A percentile compares a stretch with the other conserved stretches of the same genome.
These are phyloP conservation scores for Gossypium schwendimanii DNA, from an alignment of 441 rosid species.

Conservation along the genomic window DNA sequence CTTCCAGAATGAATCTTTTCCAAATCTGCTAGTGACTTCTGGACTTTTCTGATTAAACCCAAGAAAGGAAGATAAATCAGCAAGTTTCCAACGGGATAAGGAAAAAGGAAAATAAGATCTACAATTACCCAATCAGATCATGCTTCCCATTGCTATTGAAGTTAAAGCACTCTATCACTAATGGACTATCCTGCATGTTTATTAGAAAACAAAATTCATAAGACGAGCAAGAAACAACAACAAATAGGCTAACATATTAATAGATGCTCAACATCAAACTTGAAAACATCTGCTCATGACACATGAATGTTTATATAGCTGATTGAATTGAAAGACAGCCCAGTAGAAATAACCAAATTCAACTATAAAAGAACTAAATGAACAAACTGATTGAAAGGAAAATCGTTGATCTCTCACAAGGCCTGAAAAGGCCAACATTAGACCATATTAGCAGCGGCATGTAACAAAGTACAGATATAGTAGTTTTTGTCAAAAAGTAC, in stretches of 20 bases:
- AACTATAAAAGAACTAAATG: background rate
- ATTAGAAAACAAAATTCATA: conserved; percentile 18
- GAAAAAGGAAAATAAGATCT: conserved; percentile 5
- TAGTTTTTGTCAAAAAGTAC: background rate
- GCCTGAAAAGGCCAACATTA: background rate
- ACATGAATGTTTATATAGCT: background rate
- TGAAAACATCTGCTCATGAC: background rate
- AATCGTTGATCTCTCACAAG: background rate
- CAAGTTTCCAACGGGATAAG: conserved; percentile 15
- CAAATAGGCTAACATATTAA: background rate
- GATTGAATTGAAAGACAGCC: no score
- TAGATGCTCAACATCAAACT: background rate
- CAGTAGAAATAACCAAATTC: background rate
- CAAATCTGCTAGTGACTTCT: conserved; percentile 67
- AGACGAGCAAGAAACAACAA: conserved; percentile 1
- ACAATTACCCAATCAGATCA: conserved; percentile 69
- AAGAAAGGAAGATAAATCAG: conserved; percentile 6
- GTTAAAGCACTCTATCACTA: conserved; percentile 80
- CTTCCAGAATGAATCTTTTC: conserved; percentile 53
- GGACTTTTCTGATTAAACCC: conserved; percentile 46
- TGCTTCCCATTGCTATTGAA: conserved; percentile 82
- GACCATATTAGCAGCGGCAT: background rate
- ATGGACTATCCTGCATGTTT: conserved; percentile 64
- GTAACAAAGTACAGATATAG: background rate
- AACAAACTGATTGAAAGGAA: conserved; percentile 1